These are phyloP conservation scores for Anthoceros angustus DNA, from an alignment of 225 moss, liverwort and hornwort genomes.

Conservation along the genomic window DNA sequence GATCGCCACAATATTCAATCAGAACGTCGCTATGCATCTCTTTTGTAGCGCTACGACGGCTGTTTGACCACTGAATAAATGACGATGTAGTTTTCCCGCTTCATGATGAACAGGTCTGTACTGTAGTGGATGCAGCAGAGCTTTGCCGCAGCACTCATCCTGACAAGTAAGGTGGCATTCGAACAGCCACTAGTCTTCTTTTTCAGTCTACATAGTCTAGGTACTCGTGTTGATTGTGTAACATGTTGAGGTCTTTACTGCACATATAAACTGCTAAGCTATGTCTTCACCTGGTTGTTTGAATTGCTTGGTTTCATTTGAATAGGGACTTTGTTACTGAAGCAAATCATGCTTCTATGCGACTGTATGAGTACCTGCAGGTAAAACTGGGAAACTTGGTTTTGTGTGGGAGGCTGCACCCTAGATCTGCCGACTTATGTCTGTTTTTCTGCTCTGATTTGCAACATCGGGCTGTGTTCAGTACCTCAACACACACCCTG, in stretches of 20 bases:
- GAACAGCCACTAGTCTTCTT: slow-evolving; percentile 28
- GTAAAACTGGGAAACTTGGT: slow-evolving; percentile 22
- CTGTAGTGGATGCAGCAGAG: slow-evolving; percentile 98
- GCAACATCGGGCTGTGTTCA: slow-evolving; percentile 18
- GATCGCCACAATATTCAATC: too few species aligned
- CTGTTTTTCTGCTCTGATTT: slow-evolving; percentile 3
- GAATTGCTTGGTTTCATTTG: background rate
- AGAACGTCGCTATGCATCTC: too few species aligned
- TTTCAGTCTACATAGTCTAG: slow-evolving; percentile 7
- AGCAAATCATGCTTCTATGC: slow-evolving; percentile 95
- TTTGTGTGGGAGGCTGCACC: background rate
- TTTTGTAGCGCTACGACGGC: too few species aligned
- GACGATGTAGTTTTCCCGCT: slow-evolving; percentile 6
- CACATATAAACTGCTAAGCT: slow-evolving; percentile 4
- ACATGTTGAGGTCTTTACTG: slow-evolving; percentile 8
- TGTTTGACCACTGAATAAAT: too few species aligned
- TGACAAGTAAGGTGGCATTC: slow-evolving; percentile 99
- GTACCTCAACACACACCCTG: slow-evolving; percentile 88
- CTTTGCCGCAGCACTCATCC: slow-evolving; percentile 94
- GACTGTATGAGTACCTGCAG: slow-evolving; percentile 91
- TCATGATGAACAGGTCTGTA: slow-evolving; percentile 55
- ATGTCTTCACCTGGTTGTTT: background rate
- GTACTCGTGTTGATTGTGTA: background rate
- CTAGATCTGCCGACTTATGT: background rate
- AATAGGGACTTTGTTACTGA: slow-evolving; percentile 78